Evolutionary conservation across 2,329 filamentous ascomycete genomes (phyloP).

Genomic region (Fusarium sp.): DNA sequence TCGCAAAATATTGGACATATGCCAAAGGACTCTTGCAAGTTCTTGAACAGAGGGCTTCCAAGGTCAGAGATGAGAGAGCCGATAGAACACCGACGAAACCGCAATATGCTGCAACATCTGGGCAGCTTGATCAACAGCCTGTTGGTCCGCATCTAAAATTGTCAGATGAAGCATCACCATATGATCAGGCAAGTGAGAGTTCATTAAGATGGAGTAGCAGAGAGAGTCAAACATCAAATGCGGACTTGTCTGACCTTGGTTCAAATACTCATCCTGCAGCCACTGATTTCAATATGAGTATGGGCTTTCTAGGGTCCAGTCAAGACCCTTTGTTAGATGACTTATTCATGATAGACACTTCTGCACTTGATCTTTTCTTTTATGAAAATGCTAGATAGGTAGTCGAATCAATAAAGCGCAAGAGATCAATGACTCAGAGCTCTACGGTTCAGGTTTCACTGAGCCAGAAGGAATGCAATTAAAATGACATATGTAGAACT

Average conservation of each 20-base stretch:
- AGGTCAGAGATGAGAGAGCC: neutral
- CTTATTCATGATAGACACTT: conserved; percentile 2
- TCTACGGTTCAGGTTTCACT: too few relatives aligned
- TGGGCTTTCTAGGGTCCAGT: neutral
- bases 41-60: conserved; percentile 9
- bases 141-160: neutral
- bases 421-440: too few relatives aligned
- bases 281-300: rapidly evolving
- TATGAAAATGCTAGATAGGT: neutral
- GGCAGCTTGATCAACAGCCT: neutral
- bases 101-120: neutral
- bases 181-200: neutral
- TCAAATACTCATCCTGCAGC: neutral
- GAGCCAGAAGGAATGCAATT: too few relatives aligned
- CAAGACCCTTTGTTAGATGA: conserved; percentile 3
- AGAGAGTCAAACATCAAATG: rapidly evolving
- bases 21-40: neutral
- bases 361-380: neutral
- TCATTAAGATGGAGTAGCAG: neutral
- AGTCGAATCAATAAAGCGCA: neutral
- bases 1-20: conserved; percentile 16
- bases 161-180: neutral
- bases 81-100: neutral
- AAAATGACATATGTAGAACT: too few relatives aligned
- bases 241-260: neutral